These are phyloP conservation scores for Daldinia loculata DNA, from an alignment of 495 filamentous ascomycete species.

Conservation along the genomic window DNA sequence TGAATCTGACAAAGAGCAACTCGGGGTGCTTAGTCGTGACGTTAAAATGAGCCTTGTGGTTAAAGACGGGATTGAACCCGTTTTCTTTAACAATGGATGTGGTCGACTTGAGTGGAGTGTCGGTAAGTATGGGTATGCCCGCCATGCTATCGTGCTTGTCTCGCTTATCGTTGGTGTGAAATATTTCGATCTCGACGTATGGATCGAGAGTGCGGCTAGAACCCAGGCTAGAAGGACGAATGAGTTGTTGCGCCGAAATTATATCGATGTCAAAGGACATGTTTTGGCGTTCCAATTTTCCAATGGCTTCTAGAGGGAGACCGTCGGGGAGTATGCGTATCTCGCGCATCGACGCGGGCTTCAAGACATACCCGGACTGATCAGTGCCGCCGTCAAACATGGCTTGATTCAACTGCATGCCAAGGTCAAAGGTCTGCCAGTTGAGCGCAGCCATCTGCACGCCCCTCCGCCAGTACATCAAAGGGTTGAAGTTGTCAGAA, in stretches of 20 bases:
- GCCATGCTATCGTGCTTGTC: slow-evolving; percentile 61
- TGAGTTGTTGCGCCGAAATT: slow-evolving; percentile 93
- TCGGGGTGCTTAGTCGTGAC: slow-evolving; percentile 91
- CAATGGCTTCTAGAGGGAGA: slow-evolving; percentile 52
- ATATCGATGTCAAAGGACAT: slow-evolving; percentile 86
- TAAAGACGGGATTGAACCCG: slow-evolving; percentile 89
- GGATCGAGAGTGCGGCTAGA: slow-evolving; percentile 82
- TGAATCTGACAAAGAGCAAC: slow-evolving; percentile 91
- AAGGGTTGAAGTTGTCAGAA: slow-evolving; percentile 92
- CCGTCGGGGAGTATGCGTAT: slow-evolving; percentile 60
- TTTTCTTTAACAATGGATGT: slow-evolving; percentile 84
- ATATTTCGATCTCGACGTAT: slow-evolving; percentile 93
- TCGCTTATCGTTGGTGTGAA: slow-evolving; percentile 87
- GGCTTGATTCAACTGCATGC: slow-evolving; percentile 94
- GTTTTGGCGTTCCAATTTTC: slow-evolving; percentile 74
- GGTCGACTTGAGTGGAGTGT: slow-evolving; percentile 70
- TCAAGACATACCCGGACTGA: slow-evolving; percentile 89
- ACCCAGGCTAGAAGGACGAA: slow-evolving; percentile 75
- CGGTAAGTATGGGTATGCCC: slow-evolving; percentile 64
- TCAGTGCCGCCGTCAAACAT: slow-evolving; percentile 97
- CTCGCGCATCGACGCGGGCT: slow-evolving; percentile 82
- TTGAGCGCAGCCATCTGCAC: slow-evolving; percentile 97
- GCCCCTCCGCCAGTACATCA: slow-evolving; percentile 90
- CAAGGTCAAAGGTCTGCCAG: slow-evolving; percentile 97
- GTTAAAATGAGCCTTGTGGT: slow-evolving; percentile 72